Evolutionary conservation across 495 filamentous ascomycete species (phyloP), one percentile per base, ranked within the genome.

Genomic region (Barbatosphaeria neglecta): DNA sequence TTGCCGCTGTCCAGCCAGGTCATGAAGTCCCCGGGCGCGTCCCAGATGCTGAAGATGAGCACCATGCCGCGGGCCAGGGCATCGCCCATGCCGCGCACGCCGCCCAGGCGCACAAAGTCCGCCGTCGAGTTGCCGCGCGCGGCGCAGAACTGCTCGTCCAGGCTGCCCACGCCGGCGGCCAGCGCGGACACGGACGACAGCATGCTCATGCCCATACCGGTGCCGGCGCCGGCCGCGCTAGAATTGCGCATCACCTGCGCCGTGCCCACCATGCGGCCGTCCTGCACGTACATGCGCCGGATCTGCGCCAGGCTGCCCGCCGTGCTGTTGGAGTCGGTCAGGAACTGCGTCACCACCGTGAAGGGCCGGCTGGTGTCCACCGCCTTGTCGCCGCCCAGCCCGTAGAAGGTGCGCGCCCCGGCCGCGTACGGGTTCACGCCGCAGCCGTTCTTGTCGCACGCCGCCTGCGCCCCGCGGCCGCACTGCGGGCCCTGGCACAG

Each of bases 371-470:
- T 68, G 4, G 82, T 82, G 63, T 87, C 77, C 25, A 87, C 74
- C 9, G 59, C 67, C 22, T 60, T 50, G 38, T n/a, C n/a, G n/a
- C n/a, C n/a, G n/a, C 71, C 68, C 3, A 59, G 63, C 4, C 80
- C 67, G 57, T 82, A 86, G 65, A 76, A 85, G 18, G 53, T 48
- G 3, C 55, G 44, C 39, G 72, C 58, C 28, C 79, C 77, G n/a
- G 76, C 62, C 11, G 68, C 43, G 43, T 48, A 84, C 6, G 73
- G 65, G 65, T 84, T 84, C 60, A 73, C 77, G 25, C 77, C 76
- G 58, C 82, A 86, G 0, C 81, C 82, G 50, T 67, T 62, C 57
- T 78, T 74, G 57, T 84, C 77, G 57, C 82, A 84, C n/a, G 77
- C 68, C 24, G 78, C 44, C 18, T 42, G 33, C 0, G 43, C 50